Evolutionary conservation across 805 yeast species (phyloP), one percentile per base, ranked within the genome.

Genomic region (Starmerella tilneyi): DNA sequence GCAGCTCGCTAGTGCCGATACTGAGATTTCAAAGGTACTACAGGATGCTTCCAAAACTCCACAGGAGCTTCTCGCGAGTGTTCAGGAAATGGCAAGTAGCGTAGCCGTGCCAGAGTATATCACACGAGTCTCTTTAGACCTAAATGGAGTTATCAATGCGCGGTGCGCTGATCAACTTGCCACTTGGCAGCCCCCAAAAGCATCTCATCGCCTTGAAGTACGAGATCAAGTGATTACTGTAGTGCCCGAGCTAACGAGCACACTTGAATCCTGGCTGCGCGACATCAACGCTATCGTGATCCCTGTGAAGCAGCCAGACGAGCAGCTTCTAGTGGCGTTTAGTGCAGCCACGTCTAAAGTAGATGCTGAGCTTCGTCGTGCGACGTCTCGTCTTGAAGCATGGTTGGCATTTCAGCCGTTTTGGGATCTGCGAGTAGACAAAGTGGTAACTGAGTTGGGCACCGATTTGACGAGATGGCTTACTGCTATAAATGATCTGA

Each of bases 381-480:
- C 69, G 36, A 31, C 62, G 2, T 53, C 58, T 13, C 73, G 66
- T 43, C 61, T 56, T 43, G 43, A 51, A 13, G 54, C 52, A 20
- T 54, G 60, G 0, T 59, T 63, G 5, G 59, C 72, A 0, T 56
- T 54, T 41, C 55, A 55, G 15, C 24, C 29, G 17, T 24, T 37
- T n/a, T 59, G 57, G n/a, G 54, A 68, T 1, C 63, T 71, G 31
- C 78, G 71, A 41, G 56, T 78, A 5, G 75, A 82, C 0, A 56
- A 66, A 0, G 63, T 70, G 16, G 60, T 78, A 2, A 67, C 16
- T 11, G 23, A 24, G 30, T n/a, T 37, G 31, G 41, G 21, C 9
- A 13, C 17, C 12, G 38, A 33, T 4, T 13, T 37, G 16, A 3
- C 31, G 5, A 9, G 27, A 17, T 41, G 46, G 46, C 6, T 36